phyloP scores from a whole-genome alignment of 257 asterid genomes.

The Solanum chiquidenum region DNA sequence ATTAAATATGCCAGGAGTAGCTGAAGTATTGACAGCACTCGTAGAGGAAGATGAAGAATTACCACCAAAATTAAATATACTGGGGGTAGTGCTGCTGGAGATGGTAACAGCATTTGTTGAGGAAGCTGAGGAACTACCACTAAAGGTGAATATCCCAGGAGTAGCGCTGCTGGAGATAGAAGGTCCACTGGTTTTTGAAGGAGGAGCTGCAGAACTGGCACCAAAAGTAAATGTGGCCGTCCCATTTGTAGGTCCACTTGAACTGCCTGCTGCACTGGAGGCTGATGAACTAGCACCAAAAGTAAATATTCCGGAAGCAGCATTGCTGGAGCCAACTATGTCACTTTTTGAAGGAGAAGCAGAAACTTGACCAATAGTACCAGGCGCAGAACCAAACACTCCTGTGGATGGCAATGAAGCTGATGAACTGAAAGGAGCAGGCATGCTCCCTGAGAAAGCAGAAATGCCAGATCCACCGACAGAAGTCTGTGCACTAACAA shows the following conservation, averaged over 20 bases:
- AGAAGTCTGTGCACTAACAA: conserved; percentile 7
- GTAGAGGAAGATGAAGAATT: neutral
- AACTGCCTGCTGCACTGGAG: neutral
- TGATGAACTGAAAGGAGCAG: conserved; percentile 16
- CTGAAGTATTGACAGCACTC: neutral
- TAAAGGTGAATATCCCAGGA: conserved; percentile 20
- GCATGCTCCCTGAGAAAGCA: conserved; percentile 8
- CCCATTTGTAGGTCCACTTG: neutral
- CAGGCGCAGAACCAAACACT: neutral
- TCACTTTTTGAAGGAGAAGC: neutral
- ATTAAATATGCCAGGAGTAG: neutral
- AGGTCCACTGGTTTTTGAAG: conserved; percentile 12
- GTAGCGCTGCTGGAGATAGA: neutral
- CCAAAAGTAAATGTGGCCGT: conserved; percentile 2
- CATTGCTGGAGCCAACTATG: neutral
- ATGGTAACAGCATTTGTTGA: conserved; percentile 18
- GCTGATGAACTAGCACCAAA: conserved; percentile 2
- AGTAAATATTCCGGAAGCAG: neutral
- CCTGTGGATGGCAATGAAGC: conserved; percentile 20
- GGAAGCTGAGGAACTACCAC: conserved; percentile 31
- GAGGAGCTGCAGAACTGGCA: neutral
- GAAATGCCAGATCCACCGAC: conserved; percentile 5
- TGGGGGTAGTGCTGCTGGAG: conserved; percentile 28
- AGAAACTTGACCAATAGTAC: neutral
- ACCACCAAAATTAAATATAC: conserved; percentile 27